phyloP scores from a whole-genome alignment of 1,284 basidiomycete genomes.

The Papiliotrema fonsecae region DNA sequence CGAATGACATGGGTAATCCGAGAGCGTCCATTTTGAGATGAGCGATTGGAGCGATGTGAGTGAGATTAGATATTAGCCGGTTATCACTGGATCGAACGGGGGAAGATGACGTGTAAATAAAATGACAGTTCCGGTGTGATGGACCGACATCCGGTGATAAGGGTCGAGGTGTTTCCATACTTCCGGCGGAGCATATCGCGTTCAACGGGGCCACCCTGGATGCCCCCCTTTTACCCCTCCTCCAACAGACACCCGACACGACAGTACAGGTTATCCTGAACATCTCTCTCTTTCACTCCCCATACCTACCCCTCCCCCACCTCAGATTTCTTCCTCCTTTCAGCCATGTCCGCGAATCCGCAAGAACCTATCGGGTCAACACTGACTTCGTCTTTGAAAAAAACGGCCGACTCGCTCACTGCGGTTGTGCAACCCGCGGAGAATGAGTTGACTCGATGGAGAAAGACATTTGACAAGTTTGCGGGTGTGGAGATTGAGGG shows the following conservation, averaged over 20 bases:
- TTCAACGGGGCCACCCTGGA: too few relatives aligned
- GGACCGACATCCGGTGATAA: too few relatives aligned
- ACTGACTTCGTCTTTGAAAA: slow-evolving; percentile 24
- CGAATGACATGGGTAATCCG: slow-evolving; percentile 33
- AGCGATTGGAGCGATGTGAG: not conserved
- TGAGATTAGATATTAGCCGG: too few relatives aligned
- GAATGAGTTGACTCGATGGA: slow-evolving; percentile 78
- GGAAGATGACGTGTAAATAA: not conserved
- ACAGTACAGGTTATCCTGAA: not conserved
- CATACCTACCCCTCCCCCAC: not conserved
- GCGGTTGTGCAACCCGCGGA: slow-evolving; percentile 67
- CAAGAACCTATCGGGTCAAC: slow-evolving; percentile 13
- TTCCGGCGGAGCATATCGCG: too few relatives aligned
- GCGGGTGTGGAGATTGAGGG: slow-evolving; percentile 66
- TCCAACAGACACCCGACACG: not conserved
- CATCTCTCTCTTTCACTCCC: not conserved
- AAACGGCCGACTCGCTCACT: slow-evolving; percentile 51
- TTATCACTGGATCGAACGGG: not conserved
- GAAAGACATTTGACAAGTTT: slow-evolving; percentile 73
- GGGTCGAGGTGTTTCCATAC: too few relatives aligned
- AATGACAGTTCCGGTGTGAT: too few relatives aligned
- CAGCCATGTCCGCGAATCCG: slow-evolving; percentile 12
- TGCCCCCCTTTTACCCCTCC: too few relatives aligned
- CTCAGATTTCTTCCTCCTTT: slow-evolving; percentile 8
- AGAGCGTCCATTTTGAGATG: slow-evolving; percentile 24